phyloP scores from a whole-genome alignment of 2,329 filamentous ascomycete genomes.

The Aspergillus hiratsukae region DNA sequence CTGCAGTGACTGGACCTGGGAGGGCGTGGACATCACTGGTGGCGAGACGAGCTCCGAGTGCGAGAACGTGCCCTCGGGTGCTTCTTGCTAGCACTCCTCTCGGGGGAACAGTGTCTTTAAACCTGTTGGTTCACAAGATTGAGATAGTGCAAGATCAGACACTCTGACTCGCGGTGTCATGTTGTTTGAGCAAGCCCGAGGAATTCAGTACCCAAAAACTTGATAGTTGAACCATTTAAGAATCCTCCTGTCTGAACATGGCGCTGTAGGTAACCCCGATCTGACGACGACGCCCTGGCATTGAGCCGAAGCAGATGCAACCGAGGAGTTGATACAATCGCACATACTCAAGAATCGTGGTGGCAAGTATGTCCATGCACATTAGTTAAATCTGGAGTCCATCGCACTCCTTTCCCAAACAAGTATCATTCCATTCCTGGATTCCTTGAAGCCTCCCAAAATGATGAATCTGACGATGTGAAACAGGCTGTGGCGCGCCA shows the following conservation, averaged over 20 bases:
- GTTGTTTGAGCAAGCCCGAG: too few relatives aligned
- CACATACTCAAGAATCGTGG: background rate
- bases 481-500: background rate
- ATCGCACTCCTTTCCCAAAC: background rate
- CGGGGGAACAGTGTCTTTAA: background rate
- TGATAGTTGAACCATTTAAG: too few relatives aligned
- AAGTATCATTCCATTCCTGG: background rate
- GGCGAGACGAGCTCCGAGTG: slow-evolving; percentile 45
- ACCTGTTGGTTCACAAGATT: too few relatives aligned
- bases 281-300: background rate
- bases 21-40: slow-evolving; percentile 47
- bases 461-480: background rate
- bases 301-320: background rate
- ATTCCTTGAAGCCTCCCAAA: background rate
- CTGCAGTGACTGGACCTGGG: slow-evolving; percentile 54
- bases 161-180: too few relatives aligned
- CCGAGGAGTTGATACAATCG: background rate
- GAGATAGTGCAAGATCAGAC: too few relatives aligned
- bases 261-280: background rate
- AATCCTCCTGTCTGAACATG: too few relatives aligned
- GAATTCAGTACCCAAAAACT: background rate
- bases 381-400: too few relatives aligned
- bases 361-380: background rate
- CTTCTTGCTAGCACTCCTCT: slow-evolving; percentile 25
- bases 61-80: slow-evolving; percentile 37